Conservation (phyloP, 2,329 filamentous ascomycete genomes). For the Emergomyces orientalis region DNA sequence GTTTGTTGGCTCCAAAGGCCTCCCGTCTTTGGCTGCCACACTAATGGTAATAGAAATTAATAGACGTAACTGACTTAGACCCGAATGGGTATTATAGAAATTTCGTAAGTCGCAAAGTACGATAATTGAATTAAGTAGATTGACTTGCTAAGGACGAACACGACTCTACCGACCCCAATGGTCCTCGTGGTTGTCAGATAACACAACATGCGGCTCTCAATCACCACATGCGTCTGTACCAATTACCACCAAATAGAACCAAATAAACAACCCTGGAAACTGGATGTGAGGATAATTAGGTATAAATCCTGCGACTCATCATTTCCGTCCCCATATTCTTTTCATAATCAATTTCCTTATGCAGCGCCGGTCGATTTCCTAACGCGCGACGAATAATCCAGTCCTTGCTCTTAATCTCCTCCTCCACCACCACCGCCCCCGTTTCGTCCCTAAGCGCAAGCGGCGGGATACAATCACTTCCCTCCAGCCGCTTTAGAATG, state of each 20-base stretch:
- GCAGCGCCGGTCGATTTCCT: slow-evolving; percentile 25
- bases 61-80: background rate
- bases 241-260: background rate
- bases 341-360: slow-evolving; percentile 25
- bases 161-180: background rate
- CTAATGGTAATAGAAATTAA: background rate
- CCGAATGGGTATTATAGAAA: background rate
- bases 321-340: slow-evolving; percentile 28
- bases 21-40: background rate
- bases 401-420: slow-evolving; percentile 33
- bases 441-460: slow-evolving; percentile 21
- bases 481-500: slow-evolving; percentile 33
- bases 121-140: background rate
- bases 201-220: background rate
- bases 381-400: slow-evolving; percentile 36
- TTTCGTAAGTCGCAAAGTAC: background rate
- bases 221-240: background rate
- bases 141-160: background rate
- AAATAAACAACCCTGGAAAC: background rate
- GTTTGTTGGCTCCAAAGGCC: background rate
- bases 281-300: slow-evolving; percentile 11
- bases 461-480: slow-evolving; percentile 27
- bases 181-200: background rate
- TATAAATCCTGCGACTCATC: slow-evolving; percentile 25
- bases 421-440: slow-evolving; percentile 17